Base-by-base conservation (phyloP, 1,284 basidiomycete species). In the Ustilago esculenta region DNA sequence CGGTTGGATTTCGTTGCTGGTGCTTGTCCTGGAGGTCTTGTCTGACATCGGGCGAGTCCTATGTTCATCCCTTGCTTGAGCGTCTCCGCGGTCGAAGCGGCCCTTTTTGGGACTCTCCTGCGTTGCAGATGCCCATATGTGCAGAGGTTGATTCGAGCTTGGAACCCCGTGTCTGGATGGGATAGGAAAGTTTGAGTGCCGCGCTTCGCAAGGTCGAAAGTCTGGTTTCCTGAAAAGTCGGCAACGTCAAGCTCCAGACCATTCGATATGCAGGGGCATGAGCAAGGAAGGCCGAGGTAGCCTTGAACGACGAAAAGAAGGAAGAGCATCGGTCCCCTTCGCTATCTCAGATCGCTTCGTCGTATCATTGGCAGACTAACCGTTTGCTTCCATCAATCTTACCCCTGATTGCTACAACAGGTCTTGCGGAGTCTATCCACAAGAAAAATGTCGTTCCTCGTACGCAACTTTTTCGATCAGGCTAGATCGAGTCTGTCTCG, bases 121-220 rank as follows among this genome's bases (percentile, higher is more conserved):
- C 41, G 60, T 60, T 60, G 67, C 33, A 60, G 57, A 51, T 47
- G 46, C 55, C 64, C 55, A 50, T 23, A 54, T 37, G 52, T n/a
- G 27, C 43, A 20, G 39, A 43, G 52, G 60, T 57, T 51, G 60
- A 70, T 70, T 70, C 52, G 68, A 71, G 68, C 68, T 61, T 66
- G 61, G 66, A 69, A 54, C 39, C 66, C 41, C 54, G 36, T 51
- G 32, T 59, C 66, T 54, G 50, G 54, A 44, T 17, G 36, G 39
- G 66, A 70, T 67, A 65, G 68, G 37, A 36, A 68, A 59, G 70
- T 52, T 36, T 61, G 60, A 43, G 65, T 65, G 68, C 69, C 68
- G 64, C 68, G 69, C 43, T 56, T 57, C 57, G 68, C 69, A 50
- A 59, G 57, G 72, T 61, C 69, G 72, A 74, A 57, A 74, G 55